Percentiles rank a stretch among this genome's conserved stretches.
Evolutionary conservation across 495 filamentous ascomycete species (phyloP).

Genomic region (Cryomyces minteri): DNA sequence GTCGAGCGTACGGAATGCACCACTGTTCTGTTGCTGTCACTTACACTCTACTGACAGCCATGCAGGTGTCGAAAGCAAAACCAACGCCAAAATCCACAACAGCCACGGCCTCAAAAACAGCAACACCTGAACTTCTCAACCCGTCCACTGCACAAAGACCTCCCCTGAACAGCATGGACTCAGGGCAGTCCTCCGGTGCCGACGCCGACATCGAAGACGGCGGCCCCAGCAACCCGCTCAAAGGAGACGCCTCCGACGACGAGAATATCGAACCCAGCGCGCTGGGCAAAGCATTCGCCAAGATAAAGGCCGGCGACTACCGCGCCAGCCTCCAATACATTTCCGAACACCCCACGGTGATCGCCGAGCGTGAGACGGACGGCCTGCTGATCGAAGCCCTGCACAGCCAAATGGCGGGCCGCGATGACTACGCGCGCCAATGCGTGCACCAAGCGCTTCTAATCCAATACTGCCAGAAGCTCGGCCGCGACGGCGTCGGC

Average conservation of each 20-base stretch:
- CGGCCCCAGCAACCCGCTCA: constrained; percentile 21
- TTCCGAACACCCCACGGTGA: constrained; percentile 48
- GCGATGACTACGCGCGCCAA: constrained; percentile 59
- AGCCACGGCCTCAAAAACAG: constrained; percentile 13
- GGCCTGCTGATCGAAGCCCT: constrained; percentile 82
- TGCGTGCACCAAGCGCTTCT: constrained; percentile 89
- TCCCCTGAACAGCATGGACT: constrained; percentile 16
- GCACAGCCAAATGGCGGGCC: constrained; percentile 57
- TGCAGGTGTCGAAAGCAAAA: background rate
- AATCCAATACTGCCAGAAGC: constrained; percentile 80
- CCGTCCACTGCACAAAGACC: constrained; percentile 28
- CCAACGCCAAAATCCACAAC: constrained; percentile 5
- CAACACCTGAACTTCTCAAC: constrained; percentile 57
- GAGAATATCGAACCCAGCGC: constrained; percentile 55
- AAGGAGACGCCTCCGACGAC: constrained; percentile 40
- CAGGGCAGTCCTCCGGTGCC: constrained; percentile 32
- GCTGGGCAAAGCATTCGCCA: constrained; percentile 58
- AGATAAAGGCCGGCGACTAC: constrained; percentile 64
- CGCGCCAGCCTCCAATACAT: constrained; percentile 56
- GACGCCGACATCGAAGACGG: constrained; percentile 40
- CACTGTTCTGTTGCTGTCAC: background rate
- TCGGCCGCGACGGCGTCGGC: constrained; percentile 73
- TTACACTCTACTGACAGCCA: background rate
- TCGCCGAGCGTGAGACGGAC: constrained; percentile 79
- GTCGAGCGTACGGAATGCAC: constrained; percentile 42